A percentile compares a stretch with the other conserved stretches of the same genome.
These are phyloP conservation scores for Epicoccum nigrum DNA, from an alignment of 2,329 filamentous ascomycete genomes.

Conservation along the genomic window DNA sequence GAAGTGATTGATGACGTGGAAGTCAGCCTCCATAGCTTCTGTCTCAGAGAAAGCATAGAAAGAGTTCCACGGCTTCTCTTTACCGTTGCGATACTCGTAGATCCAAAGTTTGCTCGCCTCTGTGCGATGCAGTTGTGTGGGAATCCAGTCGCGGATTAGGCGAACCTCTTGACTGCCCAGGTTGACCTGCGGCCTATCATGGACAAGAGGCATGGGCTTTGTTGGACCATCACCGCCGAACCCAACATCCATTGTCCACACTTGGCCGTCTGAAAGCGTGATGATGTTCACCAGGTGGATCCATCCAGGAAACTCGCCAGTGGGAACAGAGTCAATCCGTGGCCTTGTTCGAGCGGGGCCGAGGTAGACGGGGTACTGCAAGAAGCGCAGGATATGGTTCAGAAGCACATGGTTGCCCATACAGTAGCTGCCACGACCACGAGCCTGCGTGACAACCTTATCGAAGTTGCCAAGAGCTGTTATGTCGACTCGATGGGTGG, in stretches of 20 bases:
- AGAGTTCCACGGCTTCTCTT: constrained; percentile 48
- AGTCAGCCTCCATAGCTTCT: constrained; percentile 50
- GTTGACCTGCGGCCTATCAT: constrained; percentile 52
- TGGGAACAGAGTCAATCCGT: constrained; percentile 36
- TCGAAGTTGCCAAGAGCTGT: constrained; percentile 56
- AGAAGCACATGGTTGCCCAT: constrained; percentile 65
- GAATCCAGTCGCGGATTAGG: constrained; percentile 58
- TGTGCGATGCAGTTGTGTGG: constrained; percentile 49
- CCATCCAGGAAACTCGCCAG: constrained; percentile 58
- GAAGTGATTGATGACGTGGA: constrained; percentile 50
- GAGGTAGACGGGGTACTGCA: constrained; percentile 62
- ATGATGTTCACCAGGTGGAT: constrained; percentile 68
- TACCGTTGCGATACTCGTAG: constrained; percentile 61
- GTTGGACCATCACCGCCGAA: constrained; percentile 69
- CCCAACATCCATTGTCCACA: constrained; percentile 65
- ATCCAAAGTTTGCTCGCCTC: constrained; percentile 62
- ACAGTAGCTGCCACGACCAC: constrained; percentile 64
- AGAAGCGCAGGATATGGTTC: constrained; percentile 56
- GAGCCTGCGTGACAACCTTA: constrained; percentile 55
- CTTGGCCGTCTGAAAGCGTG: constrained; percentile 56
- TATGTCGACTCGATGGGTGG: constrained; percentile 44
- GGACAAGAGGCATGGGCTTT: constrained; percentile 60
- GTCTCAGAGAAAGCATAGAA: constrained; percentile 52
- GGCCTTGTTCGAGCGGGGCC: constrained; percentile 57
- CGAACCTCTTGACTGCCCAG: constrained; percentile 64